Percentiles rank a stretch among this genome's conserved stretches.
Evolutionary conservation across 2,329 filamentous ascomycete genomes (phyloP).

Genomic region (Penicillium sp.): DNA sequence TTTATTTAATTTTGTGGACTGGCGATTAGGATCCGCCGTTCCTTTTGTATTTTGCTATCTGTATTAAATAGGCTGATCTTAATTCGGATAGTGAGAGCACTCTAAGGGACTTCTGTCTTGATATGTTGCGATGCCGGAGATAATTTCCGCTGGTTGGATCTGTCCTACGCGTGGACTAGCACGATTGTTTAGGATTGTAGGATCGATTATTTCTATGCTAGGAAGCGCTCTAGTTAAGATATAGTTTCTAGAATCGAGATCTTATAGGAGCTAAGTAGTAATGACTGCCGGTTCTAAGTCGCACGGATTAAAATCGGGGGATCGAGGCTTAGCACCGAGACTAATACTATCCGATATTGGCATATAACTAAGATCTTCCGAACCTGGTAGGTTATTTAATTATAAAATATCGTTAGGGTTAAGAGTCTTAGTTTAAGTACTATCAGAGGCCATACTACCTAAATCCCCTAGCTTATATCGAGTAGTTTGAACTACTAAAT

Average conservation of each 20-base stretch:
- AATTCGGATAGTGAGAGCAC: not conserved
- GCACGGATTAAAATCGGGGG: conserved; percentile 2
- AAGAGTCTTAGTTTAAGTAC: not conserved
- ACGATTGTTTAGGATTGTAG: conserved; percentile 11
- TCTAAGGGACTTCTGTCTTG: not conserved
- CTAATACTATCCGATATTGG: not conserved
- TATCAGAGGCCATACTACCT: not conserved
- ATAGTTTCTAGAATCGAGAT: conserved; percentile 3
- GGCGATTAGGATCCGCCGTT: not conserved
- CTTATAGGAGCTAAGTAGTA: conserved; percentile 9
- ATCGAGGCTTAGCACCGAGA: conserved; percentile 1
- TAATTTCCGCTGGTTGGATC: conserved; percentile 2
- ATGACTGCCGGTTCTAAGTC: conserved; percentile 2
- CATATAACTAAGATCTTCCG: not conserved
- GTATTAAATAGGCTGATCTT: not conserved
- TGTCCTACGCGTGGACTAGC: conserved; percentile 1
- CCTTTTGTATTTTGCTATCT: not conserved
- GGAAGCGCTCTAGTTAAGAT: conserved; percentile 2
- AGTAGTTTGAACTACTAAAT: no score
- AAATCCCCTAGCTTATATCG: not conserved
- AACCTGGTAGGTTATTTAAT: not conserved
- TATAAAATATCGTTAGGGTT: not conserved
- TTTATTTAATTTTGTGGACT: conserved; percentile 1
- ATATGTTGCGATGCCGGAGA: conserved; percentile 1
- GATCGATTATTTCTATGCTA: conserved; percentile 11